Evolutionary conservation across 768 basidiomycete species (phyloP).

Genomic region (Kondoa subrosea): DNA sequence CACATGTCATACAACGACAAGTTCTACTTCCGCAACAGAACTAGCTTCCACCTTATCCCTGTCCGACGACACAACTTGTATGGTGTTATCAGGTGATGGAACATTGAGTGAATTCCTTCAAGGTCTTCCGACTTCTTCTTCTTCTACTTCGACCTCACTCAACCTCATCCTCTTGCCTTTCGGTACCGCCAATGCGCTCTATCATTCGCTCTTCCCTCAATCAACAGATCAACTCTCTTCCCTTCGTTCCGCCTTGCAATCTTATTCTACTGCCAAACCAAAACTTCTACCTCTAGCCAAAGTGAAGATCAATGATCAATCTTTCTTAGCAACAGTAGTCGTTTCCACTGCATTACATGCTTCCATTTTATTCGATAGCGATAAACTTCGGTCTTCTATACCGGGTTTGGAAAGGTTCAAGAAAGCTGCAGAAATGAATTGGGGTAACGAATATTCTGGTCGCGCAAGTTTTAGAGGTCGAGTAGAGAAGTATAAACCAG

Average conservation of each 20-base stretch:
- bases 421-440: conserved; percentile 61
- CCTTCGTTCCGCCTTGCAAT: too few relatives aligned
- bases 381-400: conserved; percentile 46
- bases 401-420: conserved; percentile 77
- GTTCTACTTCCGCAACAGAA: background rate
- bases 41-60: background rate
- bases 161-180: conserved; percentile 37
- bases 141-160: conserved; percentile 4
- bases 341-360: conserved; percentile 75
- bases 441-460: conserved; percentile 33
- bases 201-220: conserved; percentile 55
- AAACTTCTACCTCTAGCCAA: conserved; percentile 38
- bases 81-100: background rate
- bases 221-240: conserved; percentile 21
- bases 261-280: conserved; percentile 33
- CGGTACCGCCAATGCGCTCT: conserved; percentile 89
- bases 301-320: conserved; percentile 34
- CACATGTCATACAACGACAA: background rate
- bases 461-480: background rate
- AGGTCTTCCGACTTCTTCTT: conserved; percentile 7
- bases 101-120: background rate
- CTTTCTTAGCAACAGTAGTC: conserved; percentile 56
- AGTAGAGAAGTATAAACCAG: background rate
- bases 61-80: background rate
- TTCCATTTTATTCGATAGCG: conserved; percentile 54